These are phyloP conservation scores for Rhizopogon vulgaris DNA, from an alignment of 768 basidiomycete genomes.

Conservation along the genomic window DNA sequence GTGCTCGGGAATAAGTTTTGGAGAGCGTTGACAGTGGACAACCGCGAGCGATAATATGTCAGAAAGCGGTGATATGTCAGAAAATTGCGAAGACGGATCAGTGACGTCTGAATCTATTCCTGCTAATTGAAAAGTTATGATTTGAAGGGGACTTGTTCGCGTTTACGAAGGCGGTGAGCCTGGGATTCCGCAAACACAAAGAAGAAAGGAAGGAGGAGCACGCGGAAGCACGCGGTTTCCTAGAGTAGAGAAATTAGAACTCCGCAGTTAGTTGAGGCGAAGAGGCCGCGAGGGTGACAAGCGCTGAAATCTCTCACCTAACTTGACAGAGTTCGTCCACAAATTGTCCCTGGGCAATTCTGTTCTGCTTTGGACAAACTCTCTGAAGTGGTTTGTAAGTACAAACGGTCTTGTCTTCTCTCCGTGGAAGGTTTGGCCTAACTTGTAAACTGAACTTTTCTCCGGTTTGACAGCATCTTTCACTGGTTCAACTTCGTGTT, in stretches of 20 bases:
- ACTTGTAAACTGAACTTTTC: neutral
- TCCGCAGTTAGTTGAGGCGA: slow-evolving; percentile 3
- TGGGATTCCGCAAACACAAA: neutral
- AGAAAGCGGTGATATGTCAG: too few species aligned
- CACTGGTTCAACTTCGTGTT: neutral
- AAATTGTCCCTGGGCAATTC: slow-evolving; percentile 3
- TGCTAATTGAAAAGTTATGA: neutral
- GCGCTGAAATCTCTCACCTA: slow-evolving; percentile 7
- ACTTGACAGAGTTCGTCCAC: slow-evolving; percentile 2
- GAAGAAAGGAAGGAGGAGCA: neutral
- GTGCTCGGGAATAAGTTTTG: too few species aligned
- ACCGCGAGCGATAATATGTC: too few species aligned
- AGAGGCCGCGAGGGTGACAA: slow-evolving; percentile 3
- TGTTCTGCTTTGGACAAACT: slow-evolving; percentile 5
- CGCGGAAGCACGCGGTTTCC: neutral
- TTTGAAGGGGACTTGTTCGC: neutral
- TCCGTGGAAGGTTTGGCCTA: slow-evolving; percentile 1
- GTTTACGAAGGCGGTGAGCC: neutral
- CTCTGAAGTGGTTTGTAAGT: slow-evolving; percentile 4
- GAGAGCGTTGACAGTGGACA: neutral
- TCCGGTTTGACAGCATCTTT: neutral
- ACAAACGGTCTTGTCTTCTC: neutral
- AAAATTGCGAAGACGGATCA: neutral
- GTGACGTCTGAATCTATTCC: too few species aligned
- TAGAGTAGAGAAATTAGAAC: slow-evolving; percentile 7